Base-by-base conservation (phyloP, 2,329 filamentous ascomycete genomes). In the Fusarium sp. region DNA sequence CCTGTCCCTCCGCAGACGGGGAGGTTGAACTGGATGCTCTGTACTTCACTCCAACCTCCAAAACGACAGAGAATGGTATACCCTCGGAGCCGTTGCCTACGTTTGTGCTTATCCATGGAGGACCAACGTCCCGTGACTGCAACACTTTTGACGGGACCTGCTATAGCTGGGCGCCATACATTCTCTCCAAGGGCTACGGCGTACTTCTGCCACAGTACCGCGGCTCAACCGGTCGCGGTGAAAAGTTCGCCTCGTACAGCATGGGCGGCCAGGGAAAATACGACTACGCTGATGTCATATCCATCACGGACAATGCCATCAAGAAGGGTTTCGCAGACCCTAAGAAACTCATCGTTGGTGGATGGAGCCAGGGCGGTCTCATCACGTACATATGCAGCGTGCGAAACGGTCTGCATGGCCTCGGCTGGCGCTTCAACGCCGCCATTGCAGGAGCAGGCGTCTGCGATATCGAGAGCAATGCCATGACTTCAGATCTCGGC, bases 141-240 rank as follows among this genome's bases (percentile, higher is more conserved):
- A 31, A 79, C 38, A 18, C 18, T 6, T 84, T 85, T 64, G 76
- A 82, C 42, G 54, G 74, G 4, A n/a, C 70, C 0, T 47, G 42
- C 34, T 76, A 73, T 40, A 75, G 75, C 47, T 82, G 79, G 78
- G 70, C 77, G 1, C 79, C 81, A 2, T 78, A 78, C 18, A 71
- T 84, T 11, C 77, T 84, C 5, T 65, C 77, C 7, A 75, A 77
- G 10, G 83, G 83, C n/a, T 84, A 83, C 45, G 80, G 77, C 1
- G 61, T 85, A n/a, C 75, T 85, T 5, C 72, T 79, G 5, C 77
- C 80, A 0, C 82, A 85, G 63, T 85, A 85, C 57, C 81, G 83
- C 14, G 84, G 84, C 27, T 78, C 79, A 22, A 76, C 66, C 14
- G 79, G 79, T 0, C 79, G 79, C 1, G 82, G 83, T 1, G 75